These are phyloP conservation scores for Lactarius sanguifluus DNA, from an alignment of 768 basidiomycete genomes.

Conservation along the genomic window DNA sequence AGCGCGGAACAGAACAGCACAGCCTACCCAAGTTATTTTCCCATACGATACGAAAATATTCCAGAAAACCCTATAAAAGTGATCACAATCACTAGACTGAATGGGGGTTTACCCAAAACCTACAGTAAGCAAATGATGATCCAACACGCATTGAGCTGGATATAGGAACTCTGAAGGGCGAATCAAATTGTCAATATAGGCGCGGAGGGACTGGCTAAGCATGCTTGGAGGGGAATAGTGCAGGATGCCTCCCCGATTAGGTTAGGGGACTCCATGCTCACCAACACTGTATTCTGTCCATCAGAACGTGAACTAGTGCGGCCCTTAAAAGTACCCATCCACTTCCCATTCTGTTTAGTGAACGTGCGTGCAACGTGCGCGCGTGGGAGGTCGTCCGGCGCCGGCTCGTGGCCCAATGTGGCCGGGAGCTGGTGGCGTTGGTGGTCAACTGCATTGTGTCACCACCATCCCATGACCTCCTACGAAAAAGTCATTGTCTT, in stretches of 20 bases:
- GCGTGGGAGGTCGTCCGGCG: not conserved
- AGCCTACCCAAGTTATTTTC: slow-evolving; percentile 14
- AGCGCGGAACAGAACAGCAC: slow-evolving; percentile 4
- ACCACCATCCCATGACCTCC: slow-evolving; percentile 35
- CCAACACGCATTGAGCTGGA: slow-evolving; percentile 10
- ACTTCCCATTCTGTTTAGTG: slow-evolving; percentile 2
- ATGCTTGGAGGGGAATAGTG: slow-evolving; percentile 21
- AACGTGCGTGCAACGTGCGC: not conserved
- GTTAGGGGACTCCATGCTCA: slow-evolving; percentile 11
- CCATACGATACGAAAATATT: slow-evolving; percentile 8
- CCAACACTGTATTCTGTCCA: slow-evolving; percentile 17
- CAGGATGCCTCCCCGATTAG: slow-evolving; percentile 5
- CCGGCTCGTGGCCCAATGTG: slow-evolving; percentile 10
- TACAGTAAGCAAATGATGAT: slow-evolving; percentile 20
- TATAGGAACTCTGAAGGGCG: slow-evolving; percentile 1
- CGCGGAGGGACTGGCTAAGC: slow-evolving; percentile 14
- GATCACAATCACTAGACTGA: slow-evolving; percentile 18
- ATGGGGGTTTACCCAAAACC: slow-evolving; percentile 23
- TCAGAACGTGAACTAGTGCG: slow-evolving; percentile 19
- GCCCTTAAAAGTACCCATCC: not conserved
- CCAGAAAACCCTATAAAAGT: slow-evolving; percentile 8
- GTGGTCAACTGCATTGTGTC: slow-evolving; percentile 27
- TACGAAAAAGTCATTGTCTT: slow-evolving; percentile 34
- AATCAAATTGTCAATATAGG: slow-evolving; percentile 18
- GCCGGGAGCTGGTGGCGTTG: slow-evolving; percentile 21